Evolutionary conservation across 2,329 filamentous ascomycete genomes (phyloP).

Genomic region (Scedosporium boydii): DNA sequence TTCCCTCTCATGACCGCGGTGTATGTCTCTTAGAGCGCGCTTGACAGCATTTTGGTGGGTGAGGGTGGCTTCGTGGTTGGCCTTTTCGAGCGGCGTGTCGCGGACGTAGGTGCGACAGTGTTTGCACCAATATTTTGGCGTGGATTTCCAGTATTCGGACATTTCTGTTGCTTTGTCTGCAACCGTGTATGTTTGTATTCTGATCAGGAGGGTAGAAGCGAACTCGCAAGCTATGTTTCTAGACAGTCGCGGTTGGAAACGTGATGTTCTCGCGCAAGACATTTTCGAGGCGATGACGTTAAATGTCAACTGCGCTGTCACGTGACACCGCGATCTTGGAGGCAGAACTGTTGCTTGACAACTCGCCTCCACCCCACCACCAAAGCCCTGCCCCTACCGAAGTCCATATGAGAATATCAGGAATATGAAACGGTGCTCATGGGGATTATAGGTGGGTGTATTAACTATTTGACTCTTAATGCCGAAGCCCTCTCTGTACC

Average conservation of each 20-base stretch:
- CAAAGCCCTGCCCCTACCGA: no score
- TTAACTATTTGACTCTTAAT: no score
- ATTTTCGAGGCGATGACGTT: conserved; percentile 1
- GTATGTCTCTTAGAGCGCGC: conserved; percentile 80
- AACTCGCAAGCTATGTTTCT: background rate
- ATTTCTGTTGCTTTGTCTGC: conserved; percentile 35
- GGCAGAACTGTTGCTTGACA: no score
- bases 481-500: no score
- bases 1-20: conserved; percentile 72
- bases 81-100: conserved; percentile 82
- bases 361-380: no score
- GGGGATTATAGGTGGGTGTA: no score
- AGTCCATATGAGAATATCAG: no score
- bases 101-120: conserved; percentile 85
- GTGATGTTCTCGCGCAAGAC: background rate
- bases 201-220: background rate
- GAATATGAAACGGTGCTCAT: no score
- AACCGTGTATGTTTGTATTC: background rate
- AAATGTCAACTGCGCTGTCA: background rate
- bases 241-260: background rate
- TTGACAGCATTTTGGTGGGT: conserved; percentile 82
- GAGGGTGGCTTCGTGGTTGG: conserved; percentile 79
- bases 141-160: conserved; percentile 99
- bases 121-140: conserved; percentile 97
- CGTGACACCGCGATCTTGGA: background rate